A percentile compares a stretch with the other conserved stretches of the same genome.
Conservation (phyloP, 2,329 filamentous ascomycete genomes). For the Furcasterigmium furcatum region DNA sequence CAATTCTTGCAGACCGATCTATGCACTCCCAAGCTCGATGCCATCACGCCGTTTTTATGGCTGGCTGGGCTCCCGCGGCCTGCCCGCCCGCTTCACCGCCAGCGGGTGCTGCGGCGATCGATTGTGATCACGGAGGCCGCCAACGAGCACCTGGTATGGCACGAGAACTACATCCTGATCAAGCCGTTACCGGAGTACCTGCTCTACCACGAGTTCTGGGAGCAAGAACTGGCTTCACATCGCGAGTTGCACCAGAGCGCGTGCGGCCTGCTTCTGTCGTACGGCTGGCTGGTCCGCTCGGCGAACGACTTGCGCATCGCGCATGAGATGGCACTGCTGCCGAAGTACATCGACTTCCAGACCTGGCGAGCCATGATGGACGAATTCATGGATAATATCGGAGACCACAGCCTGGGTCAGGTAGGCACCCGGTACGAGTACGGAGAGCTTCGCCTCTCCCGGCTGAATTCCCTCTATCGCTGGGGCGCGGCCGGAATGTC, state of each 20-base stretch:
- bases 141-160: neutral
- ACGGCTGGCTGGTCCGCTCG: conserved; percentile 34
- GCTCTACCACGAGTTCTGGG: neutral
- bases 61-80: neutral
- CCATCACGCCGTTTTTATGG: no score
- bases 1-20: no score
- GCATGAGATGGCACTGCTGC: no score
- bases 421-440: conserved; percentile 40
- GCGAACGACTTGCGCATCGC: no score
- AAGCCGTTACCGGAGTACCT: neutral
- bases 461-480: conserved; percentile 35
- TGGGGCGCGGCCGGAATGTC: conserved; percentile 20
- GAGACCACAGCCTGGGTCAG: no score
- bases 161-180: neutral
- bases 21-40: no score
- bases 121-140: neutral
- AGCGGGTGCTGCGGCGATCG: neutral
- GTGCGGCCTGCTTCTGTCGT: conserved; percentile 34
- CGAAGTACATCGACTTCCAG: no score
- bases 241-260: conserved; percentile 20
- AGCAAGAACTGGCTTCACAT: neutral
- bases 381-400: no score
- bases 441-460: conserved; percentile 38
- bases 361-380: no score
- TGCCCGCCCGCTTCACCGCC: neutral